These are phyloP conservation scores for Neofusicoccum parvum DNA, from an alignment of 2,329 filamentous ascomycete genomes.

Conservation along the genomic window DNA sequence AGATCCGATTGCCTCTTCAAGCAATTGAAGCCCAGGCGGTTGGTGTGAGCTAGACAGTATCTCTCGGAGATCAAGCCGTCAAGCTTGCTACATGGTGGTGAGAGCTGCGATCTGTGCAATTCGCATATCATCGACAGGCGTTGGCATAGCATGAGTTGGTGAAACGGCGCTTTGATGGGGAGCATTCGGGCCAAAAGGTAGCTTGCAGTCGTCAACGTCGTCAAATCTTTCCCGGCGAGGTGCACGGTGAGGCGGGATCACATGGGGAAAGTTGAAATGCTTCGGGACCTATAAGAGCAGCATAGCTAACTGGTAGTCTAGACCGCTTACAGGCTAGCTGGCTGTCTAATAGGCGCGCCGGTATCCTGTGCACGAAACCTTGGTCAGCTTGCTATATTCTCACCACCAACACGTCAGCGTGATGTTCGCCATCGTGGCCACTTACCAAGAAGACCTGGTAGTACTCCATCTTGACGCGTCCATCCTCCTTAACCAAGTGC, in stretches of 20 bases:
- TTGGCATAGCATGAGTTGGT: too few relatives aligned
- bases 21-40: too few relatives aligned
- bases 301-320: not conserved
- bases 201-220: not conserved
- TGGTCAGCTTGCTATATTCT: not conserved
- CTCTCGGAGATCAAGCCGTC: too few relatives aligned
- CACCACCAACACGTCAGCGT: not conserved
- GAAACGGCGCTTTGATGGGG: not conserved
- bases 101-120: too few relatives aligned
- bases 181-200: not conserved
- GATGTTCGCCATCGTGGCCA: constrained; percentile 3
- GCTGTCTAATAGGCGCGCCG: not conserved
- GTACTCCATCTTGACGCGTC: constrained; percentile 55
- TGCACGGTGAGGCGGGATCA: too few relatives aligned
- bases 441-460: constrained; percentile 59
- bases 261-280: not conserved
- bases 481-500: constrained; percentile 54
- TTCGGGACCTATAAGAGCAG: not conserved
- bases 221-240: not conserved
- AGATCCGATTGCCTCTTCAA: too few relatives aligned
- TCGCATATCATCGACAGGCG: too few relatives aligned
- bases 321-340: not conserved
- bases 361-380: not conserved
- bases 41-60: too few relatives aligned
- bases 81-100: too few relatives aligned